These are phyloP conservation scores for Pulveroboletus sp. DNA, from an alignment of 1,284 basidiomycete genomes.

Conservation along the genomic window DNA sequence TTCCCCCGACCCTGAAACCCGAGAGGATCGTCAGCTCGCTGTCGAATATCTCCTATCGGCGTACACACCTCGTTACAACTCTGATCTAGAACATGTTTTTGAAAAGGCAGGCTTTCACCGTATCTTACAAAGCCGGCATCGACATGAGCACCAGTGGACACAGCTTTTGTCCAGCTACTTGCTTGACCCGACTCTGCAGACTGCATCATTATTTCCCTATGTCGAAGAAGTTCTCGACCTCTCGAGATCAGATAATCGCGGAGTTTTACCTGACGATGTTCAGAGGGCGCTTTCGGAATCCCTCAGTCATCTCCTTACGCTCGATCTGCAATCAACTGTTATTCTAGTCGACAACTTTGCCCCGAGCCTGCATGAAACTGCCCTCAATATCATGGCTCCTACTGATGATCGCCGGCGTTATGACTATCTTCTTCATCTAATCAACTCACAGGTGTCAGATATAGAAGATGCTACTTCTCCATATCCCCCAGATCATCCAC, in stretches of 20 bases:
- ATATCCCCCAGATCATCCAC: constrained; percentile 25
- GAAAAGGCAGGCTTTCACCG: constrained; percentile 87
- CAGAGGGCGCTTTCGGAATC: constrained; percentile 52
- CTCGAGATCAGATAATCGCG: constrained; percentile 46
- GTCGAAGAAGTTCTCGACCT: constrained; percentile 63
- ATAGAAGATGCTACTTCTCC: constrained; percentile 39
- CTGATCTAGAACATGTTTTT: constrained; percentile 70
- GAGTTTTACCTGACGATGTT: constrained; percentile 53
- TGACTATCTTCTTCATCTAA: constrained; percentile 76
- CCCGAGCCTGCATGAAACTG: constrained; percentile 63
- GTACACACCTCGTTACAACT: constrained; percentile 82
- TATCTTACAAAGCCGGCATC: constrained; percentile 82
- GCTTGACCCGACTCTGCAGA: constrained; percentile 70
- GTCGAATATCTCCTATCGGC: constrained; percentile 93
- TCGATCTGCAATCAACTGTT: constrained; percentile 69
- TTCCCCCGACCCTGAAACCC: constrained; percentile 69
- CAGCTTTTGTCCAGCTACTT: constrained; percentile 73
- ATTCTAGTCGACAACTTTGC: constrained; percentile 71
- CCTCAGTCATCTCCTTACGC: constrained; percentile 64
- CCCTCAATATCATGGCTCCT: constrained; percentile 49
- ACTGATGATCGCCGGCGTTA: constrained; percentile 60
- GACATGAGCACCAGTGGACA: constrained; percentile 77
- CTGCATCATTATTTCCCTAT: constrained; percentile 62
- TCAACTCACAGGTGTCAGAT: constrained; percentile 56
- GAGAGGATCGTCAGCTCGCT: constrained; percentile 93